Evolutionary conservation across 768 basidiomycete genomes (phyloP), one percentile per base, ranked within the genome.

Genomic region (Lactifluus echinatus): DNA sequence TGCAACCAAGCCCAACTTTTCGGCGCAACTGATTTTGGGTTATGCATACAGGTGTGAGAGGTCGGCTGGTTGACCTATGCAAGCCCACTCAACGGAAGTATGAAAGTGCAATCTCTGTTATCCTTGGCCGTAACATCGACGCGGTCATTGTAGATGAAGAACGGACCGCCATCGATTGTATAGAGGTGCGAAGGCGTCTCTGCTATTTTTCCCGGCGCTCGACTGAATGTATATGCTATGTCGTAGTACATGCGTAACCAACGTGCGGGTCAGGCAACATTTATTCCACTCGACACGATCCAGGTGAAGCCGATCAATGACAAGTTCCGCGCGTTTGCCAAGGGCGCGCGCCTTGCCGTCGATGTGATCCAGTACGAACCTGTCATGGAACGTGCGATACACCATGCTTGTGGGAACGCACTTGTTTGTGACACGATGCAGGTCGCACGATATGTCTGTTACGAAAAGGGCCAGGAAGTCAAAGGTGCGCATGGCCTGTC

Each of bases 281-380:
- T 98, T 74, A 88, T 99, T 45, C 96, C 96, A 0, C 84, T 99
- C n/a, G 95, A 98, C 69, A 94, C 93, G 8, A 95, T 98, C 63
- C 90, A 93, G 67, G 87, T 87, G 33, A 97, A 95, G 69, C 85
- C 93, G 2, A 78, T 93, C 61, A 93, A 93, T 62, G 96, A 98
- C 73, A 93, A 93, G 69, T 93, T 89, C 72, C 85, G 96, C 23
- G 85, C 87, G 5, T 91, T 94, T 66, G 90, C 87, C 2, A 90
- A 92, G 64, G 82, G 82, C 10, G 80, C 82, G 0, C 73, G 82
- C 8, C 71, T 84, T 6, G 83, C 81, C 0, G 75, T 83, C 48
- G 82, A 84, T 62, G 77, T 82, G 29, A 79, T 84, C 55, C 71
- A 79, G 56, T 82, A 70, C 56, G 72, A 95, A 60, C 78, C 91